These are phyloP conservation scores for Ophiostoma quercus DNA, from an alignment of 2,329 filamentous ascomycete species.

Conservation along the genomic window DNA sequence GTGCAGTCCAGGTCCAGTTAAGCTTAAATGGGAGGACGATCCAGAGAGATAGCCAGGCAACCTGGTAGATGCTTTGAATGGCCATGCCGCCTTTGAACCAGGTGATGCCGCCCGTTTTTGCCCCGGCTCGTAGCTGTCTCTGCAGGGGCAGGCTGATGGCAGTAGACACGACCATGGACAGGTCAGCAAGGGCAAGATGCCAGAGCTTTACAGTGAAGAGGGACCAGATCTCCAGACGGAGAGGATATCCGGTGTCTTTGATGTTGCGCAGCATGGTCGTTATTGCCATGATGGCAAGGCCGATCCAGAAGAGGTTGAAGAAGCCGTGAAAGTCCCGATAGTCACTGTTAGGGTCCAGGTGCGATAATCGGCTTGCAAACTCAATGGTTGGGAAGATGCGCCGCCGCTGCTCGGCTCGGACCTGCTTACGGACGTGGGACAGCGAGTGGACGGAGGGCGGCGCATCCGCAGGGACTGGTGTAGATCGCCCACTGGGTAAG, in stretches of 20 bases:
- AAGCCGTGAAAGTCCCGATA: constrained; percentile 95
- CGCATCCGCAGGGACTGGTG: constrained; percentile 79
- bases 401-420: constrained; percentile 71
- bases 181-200: constrained; percentile 77
- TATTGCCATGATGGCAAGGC: constrained; percentile 91
- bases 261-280: constrained; percentile 90
- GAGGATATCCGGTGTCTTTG: constrained; percentile 84
- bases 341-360: constrained; percentile 89
- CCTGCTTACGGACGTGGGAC: constrained; percentile 76
- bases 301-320: constrained; percentile 98
- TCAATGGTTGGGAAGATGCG: constrained; percentile 91
- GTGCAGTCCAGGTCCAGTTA: constrained; percentile 93
- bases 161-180: constrained; percentile 76
- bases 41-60: constrained; percentile 75
- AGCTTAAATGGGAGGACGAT: constrained; percentile 77
- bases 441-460: constrained; percentile 87
- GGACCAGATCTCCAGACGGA: constrained; percentile 81
- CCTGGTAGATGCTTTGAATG: constrained; percentile 77
- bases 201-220: constrained; percentile 84
- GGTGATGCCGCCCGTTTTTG: constrained; percentile 50
- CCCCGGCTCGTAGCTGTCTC: constrained; percentile 53
- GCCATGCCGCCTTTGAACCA: constrained; percentile 76
- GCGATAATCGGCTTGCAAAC: constrained; percentile 83
- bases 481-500: constrained; percentile 65
- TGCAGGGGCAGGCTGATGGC: constrained; percentile 69